These are phyloP conservation scores for Sisymbrium irio DNA, from an alignment of 345 rosid species.

Conservation along the genomic window DNA sequence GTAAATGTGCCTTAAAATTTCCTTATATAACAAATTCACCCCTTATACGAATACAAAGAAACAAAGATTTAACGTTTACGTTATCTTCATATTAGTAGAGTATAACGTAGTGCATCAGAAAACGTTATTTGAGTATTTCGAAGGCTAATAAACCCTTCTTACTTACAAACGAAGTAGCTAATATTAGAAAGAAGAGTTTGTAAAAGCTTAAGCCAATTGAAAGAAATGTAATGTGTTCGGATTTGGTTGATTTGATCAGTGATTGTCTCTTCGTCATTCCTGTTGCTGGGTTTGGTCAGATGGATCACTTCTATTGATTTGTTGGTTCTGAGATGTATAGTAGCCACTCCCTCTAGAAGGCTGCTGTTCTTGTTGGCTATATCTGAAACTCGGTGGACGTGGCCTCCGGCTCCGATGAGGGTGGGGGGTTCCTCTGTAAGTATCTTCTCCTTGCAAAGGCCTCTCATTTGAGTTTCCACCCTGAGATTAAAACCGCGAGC, in stretches of 20 bases:
- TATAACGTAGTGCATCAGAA: neutral
- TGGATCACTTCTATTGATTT: conserved; percentile 33
- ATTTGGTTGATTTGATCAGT: conserved; percentile 28
- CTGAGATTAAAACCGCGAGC: conserved; percentile 34
- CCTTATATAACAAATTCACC: too few relatives aligned
- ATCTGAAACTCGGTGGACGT: conserved; percentile 53
- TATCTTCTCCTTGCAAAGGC: conserved; percentile 45
- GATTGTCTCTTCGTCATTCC: conserved; percentile 59
- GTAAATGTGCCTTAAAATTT: too few relatives aligned
- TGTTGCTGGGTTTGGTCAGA: conserved; percentile 61
- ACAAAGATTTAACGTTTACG: too few relatives aligned
- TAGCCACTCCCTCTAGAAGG: conserved; percentile 20
- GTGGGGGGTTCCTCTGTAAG: conserved; percentile 52
- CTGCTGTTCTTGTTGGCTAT: conserved; percentile 62
- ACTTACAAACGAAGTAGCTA: neutral
- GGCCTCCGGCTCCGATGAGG: conserved; percentile 71
- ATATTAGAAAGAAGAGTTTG: too few relatives aligned
- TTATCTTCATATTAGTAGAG: too few relatives aligned
- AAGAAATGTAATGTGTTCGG: neutral
- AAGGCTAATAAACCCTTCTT: neutral
- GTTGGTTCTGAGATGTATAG: too few relatives aligned
- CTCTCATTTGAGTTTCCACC: conserved; percentile 60
- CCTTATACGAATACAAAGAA: too few relatives aligned
- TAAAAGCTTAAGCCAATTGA: too few relatives aligned
- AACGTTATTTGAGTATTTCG: neutral